Percentiles rank a stretch among this genome's conserved stretches.
phyloP scores from a whole-genome alignment of 192 early-diverging fungal genomes.

The Pecoramyces ruminantium region DNA sequence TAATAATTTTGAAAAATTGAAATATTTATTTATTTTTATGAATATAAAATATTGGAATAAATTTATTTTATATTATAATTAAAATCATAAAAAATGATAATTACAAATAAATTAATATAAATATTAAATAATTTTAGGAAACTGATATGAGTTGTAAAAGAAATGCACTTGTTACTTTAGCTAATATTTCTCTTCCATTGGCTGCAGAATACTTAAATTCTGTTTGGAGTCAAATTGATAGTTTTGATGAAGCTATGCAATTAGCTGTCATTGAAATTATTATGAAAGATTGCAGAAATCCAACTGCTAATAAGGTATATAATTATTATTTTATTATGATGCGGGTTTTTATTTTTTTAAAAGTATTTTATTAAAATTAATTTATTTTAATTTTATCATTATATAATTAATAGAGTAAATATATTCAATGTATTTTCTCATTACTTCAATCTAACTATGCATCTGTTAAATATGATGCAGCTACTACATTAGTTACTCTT shows the following conservation, averaged over 20 bases:
- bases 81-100: no score
- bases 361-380: background rate
- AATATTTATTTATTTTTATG: no score
- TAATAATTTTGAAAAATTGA: no score
- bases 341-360: no score
- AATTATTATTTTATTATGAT: no score
- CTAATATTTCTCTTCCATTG: conserved; percentile 49
- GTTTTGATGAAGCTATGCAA: conserved; percentile 84
- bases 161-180: conserved; percentile 87
- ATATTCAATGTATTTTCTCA: conserved; percentile 79
- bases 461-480: conserved; percentile 96
- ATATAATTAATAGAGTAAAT: conserved; percentile 41
- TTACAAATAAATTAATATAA: background rate
- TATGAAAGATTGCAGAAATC: conserved; percentile 70
- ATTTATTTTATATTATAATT: no score
- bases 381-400: background rate
- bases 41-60: no score
- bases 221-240: conserved; percentile 50
- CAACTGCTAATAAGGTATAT: conserved; percentile 60
- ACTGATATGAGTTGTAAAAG: conserved; percentile 80
- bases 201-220: conserved; percentile 76
- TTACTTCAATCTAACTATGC: conserved; percentile 62
- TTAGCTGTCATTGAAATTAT: conserved; percentile 87
- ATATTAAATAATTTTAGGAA: conserved; percentile 46
- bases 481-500: conserved; percentile 72